phyloP scores from a whole-genome alignment of 2,329 filamentous ascomycete species.

The Rosellinia necatrix region DNA sequence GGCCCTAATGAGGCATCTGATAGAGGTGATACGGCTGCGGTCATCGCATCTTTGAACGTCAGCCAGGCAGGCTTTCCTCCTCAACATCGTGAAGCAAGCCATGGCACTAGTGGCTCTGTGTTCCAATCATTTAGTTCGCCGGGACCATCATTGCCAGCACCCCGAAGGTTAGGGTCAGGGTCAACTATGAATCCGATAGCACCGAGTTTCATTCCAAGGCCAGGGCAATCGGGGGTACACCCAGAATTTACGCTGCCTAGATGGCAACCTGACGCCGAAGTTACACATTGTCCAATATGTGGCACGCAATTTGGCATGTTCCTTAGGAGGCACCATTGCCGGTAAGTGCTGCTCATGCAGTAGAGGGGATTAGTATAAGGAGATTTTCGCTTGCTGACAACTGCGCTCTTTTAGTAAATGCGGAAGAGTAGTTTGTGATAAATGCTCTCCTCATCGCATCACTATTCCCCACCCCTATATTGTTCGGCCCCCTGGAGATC shows the following conservation, averaged over 20 bases:
- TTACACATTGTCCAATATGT: conserved; percentile 84
- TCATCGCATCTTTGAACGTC: too few species aligned
- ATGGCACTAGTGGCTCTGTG: background rate
- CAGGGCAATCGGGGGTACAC: conserved; percentile 7
- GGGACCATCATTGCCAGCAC: background rate
- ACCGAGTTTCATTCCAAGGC: conserved; percentile 11
- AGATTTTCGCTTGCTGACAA: conserved; percentile 3
- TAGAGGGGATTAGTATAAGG: background rate
- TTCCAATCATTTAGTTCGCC: background rate
- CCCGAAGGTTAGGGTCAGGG: background rate
- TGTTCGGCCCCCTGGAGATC: conserved; percentile 69
- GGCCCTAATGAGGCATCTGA: background rate
- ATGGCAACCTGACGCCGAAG: conserved; percentile 90
- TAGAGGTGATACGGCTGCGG: background rate
- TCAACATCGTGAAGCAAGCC: background rate
- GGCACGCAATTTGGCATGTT: conserved; percentile 78
- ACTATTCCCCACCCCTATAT: conserved; percentile 94
- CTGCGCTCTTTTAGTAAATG: conserved; percentile 69
- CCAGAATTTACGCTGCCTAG: conserved; percentile 65
- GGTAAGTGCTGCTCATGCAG: conserved; percentile 52
- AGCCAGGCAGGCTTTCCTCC: background rate
- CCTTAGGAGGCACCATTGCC: conserved; percentile 90
- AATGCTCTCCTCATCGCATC: conserved; percentile 92
- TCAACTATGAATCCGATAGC: conserved; percentile 23
- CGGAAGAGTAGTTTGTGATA: conserved; percentile 85